Conservation (phyloP, 495 filamentous ascomycete species). For the Massariosphaeria phaeospora region DNA sequence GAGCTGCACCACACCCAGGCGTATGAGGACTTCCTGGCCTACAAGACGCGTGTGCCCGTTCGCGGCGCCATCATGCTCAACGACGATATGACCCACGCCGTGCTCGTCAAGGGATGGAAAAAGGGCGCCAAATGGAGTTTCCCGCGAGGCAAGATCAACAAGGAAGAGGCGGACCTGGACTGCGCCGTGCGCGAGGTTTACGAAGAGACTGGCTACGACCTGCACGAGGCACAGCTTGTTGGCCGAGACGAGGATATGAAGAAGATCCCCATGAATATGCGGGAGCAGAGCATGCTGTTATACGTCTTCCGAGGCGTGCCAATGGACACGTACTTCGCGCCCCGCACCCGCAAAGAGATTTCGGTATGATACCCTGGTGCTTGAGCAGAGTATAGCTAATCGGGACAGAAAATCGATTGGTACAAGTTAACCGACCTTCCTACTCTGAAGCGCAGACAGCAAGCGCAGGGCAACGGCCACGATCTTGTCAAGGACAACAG, state of each 20-base stretch:
- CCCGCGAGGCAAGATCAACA: slow-evolving; percentile 93
- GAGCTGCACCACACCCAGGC: slow-evolving; percentile 70
- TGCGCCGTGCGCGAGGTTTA: slow-evolving; percentile 92
- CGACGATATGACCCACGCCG: slow-evolving; percentile 79
- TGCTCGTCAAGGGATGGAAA: slow-evolving; percentile 96
- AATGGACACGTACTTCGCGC: slow-evolving; percentile 78
- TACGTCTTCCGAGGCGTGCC: slow-evolving; percentile 87
- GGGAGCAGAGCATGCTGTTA: slow-evolving; percentile 85
- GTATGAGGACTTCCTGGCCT: slow-evolving; percentile 82
- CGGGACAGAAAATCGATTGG: slow-evolving; percentile 69
- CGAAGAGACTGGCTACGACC: slow-evolving; percentile 90
- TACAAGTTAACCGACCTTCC: slow-evolving; percentile 84
- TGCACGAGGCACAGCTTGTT: slow-evolving; percentile 66
- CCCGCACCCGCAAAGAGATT: slow-evolving; percentile 92
- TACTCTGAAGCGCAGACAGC: slow-evolving; percentile 63
- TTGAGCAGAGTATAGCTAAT: slow-evolving; percentile 3
- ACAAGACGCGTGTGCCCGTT: slow-evolving; percentile 91
- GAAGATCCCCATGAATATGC: slow-evolving; percentile 78
- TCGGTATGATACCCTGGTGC: slow-evolving; percentile 44
- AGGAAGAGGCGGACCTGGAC: slow-evolving; percentile 84
- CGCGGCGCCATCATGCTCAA: slow-evolving; percentile 91
- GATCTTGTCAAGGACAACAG: slow-evolving; percentile 67
- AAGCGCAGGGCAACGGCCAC: slow-evolving; percentile 47
- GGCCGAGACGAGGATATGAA: slow-evolving; percentile 63
- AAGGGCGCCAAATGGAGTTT: slow-evolving; percentile 96